A percentile compares a stretch with the other conserved stretches of the same genome.
These are phyloP conservation scores for Chrysanthemum makinoi DNA, from an alignment of 129 eudicot genomes.

Conservation along the genomic window DNA sequence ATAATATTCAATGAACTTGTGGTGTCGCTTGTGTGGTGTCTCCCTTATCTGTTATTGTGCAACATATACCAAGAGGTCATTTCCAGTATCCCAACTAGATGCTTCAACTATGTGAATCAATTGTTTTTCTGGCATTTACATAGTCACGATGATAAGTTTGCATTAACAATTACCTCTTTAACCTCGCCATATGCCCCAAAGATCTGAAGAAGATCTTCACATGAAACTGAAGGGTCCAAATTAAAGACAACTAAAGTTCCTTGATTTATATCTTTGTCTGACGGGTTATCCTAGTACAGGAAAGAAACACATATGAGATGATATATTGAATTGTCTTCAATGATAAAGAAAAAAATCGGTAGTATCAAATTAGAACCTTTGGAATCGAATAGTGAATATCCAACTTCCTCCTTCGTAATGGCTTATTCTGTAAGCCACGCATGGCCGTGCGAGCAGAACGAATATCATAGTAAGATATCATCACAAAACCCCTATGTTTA, in stretches of 20 bases:
- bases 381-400: slow-evolving; percentile 97
- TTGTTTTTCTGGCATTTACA: slow-evolving; percentile 14
- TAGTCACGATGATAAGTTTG: background rate
- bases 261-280: slow-evolving; percentile 95
- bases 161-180: slow-evolving; percentile 59
- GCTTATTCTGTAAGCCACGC: slow-evolving; percentile 84
- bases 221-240: slow-evolving; percentile 90
- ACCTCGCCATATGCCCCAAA: slow-evolving; percentile 96
- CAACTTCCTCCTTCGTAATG: slow-evolving; percentile 82
- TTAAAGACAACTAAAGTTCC: slow-evolving; percentile 93
- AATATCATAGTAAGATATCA: slow-evolving; percentile 96
- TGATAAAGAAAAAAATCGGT: background rate
- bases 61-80: slow-evolving; percentile 2
- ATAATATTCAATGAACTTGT: slow-evolving; percentile 82
- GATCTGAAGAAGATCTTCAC: slow-evolving; percentile 81
- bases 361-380: slow-evolving; percentile 47
- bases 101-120: background rate
- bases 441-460: slow-evolving; percentile 95
- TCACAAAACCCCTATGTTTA: slow-evolving; percentile 94
- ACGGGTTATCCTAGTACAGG: slow-evolving; percentile 75
- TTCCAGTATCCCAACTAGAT: slow-evolving; percentile 2
- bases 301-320: background rate
- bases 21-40: slow-evolving; percentile 88
- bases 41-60: slow-evolving; percentile 68
- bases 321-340: background rate